Conservation (phyloP, 129 eudicot species). For the Flaveria sonorensis region DNA sequence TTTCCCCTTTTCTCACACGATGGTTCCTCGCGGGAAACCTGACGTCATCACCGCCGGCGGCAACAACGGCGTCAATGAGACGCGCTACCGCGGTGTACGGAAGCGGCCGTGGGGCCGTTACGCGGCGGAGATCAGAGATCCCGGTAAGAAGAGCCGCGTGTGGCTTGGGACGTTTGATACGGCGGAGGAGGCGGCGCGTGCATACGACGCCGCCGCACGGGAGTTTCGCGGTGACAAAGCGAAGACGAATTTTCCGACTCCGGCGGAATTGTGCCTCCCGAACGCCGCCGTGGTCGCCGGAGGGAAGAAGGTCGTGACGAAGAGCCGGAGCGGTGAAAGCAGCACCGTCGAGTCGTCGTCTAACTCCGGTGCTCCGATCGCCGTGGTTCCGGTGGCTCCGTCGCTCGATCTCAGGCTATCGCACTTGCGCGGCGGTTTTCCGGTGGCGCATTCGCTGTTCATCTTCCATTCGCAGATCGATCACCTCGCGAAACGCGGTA, state of each 20-base stretch:
- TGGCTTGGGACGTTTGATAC: slow-evolving; percentile 68
- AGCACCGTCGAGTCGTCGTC: slow-evolving; percentile 54
- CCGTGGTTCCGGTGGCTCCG: slow-evolving; percentile 29
- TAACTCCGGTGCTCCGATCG: slow-evolving; percentile 28
- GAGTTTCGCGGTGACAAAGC: slow-evolving; percentile 59
- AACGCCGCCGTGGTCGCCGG: neutral
- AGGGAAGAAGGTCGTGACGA: slow-evolving; percentile 11
- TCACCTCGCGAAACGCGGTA: neutral
- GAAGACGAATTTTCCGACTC: slow-evolving; percentile 51
- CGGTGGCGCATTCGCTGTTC: slow-evolving; percentile 45
- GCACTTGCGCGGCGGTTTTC: slow-evolving; percentile 22
- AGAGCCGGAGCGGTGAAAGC: slow-evolving; percentile 53
- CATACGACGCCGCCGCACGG: slow-evolving; percentile 53
- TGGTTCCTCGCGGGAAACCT: slow-evolving; percentile 58
- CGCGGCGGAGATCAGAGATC: slow-evolving; percentile 75
- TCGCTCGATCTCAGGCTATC: slow-evolving; percentile 51
- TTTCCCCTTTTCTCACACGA: slow-evolving; percentile 8
- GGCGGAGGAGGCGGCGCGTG: slow-evolving; percentile 57
- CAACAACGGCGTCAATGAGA: slow-evolving; percentile 27
- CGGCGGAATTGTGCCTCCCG: slow-evolving; percentile 26
- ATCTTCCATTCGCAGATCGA: slow-evolving; percentile 40
- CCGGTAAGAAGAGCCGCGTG: slow-evolving; percentile 61
- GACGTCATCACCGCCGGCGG: slow-evolving; percentile 22
- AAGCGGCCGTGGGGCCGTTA: slow-evolving; percentile 66
- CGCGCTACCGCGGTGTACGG: slow-evolving; percentile 58